phyloP scores from a whole-genome alignment of 2,329 filamentous ascomycete genomes.

The Colletotrichum filicis region DNA sequence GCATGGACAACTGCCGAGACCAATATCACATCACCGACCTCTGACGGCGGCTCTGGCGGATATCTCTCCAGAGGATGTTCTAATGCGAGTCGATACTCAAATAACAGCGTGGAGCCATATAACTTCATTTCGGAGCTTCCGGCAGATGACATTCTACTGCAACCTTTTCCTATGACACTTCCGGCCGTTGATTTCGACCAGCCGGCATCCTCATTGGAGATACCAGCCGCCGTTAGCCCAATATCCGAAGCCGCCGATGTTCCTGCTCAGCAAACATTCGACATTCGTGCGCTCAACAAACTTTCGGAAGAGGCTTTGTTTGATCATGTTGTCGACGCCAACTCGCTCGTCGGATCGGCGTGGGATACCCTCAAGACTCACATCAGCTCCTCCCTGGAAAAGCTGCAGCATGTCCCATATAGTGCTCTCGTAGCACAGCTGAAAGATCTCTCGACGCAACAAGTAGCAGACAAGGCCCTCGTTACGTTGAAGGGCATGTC shows the following conservation, averaged over 20 bases:
- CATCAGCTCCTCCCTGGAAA: slow-evolving; percentile 55
- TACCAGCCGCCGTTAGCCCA: slow-evolving; percentile 46
- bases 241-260: slow-evolving; percentile 50
- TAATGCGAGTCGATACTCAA: slow-evolving; percentile 40
- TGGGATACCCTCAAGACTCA: slow-evolving; percentile 60
- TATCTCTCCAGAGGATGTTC: slow-evolving; percentile 40
- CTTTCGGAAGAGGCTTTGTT: slow-evolving; percentile 23
- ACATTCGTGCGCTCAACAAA: not conserved
- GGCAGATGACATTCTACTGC: slow-evolving; percentile 51
- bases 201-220: slow-evolving; percentile 48
- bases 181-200: slow-evolving; percentile 46
- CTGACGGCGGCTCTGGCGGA: slow-evolving; percentile 49
- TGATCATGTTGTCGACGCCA: slow-evolving; percentile 44
- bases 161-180: slow-evolving; percentile 42
- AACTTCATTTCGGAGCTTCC: slow-evolving; percentile 54
- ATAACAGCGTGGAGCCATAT: slow-evolving; percentile 36
- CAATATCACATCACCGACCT: slow-evolving; percentile 57
- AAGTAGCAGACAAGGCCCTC: slow-evolving; percentile 55
- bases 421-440: slow-evolving; percentile 57
- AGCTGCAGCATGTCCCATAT: slow-evolving; percentile 50
- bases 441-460: slow-evolving; percentile 48
- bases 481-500: slow-evolving; percentile 52
- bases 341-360: slow-evolving; percentile 53
- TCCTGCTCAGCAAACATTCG: slow-evolving; percentile 44
- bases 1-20: slow-evolving; percentile 56